Percentiles rank a stretch among this genome's conserved stretches.
Evolutionary conservation across 2,329 filamentous ascomycete genomes (phyloP).

Genomic region (Clonostachys byssicola): DNA sequence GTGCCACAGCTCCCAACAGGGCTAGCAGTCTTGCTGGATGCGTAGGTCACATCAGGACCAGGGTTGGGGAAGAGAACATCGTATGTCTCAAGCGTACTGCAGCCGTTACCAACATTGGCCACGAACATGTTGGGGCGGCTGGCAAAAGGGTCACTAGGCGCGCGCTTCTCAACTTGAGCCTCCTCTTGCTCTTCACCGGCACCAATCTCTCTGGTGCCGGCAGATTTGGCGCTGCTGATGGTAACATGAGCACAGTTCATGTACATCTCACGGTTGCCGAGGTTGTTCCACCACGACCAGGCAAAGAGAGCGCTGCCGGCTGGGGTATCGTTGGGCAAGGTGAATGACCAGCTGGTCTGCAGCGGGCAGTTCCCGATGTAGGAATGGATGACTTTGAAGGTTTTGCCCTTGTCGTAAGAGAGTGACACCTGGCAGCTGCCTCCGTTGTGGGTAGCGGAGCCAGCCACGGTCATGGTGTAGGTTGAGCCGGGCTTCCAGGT

Average conservation of each 20-base stretch:
- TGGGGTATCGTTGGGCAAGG: conserved; percentile 60
- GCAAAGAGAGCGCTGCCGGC: conserved; percentile 59
- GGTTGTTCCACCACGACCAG: conserved; percentile 75
- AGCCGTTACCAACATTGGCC: conserved; percentile 61
- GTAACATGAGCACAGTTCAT: conserved; percentile 77
- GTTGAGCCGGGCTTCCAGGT: conserved; percentile 58
- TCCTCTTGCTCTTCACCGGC: no score
- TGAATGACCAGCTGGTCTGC: conserved; percentile 57
- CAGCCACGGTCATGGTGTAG: conserved; percentile 61
- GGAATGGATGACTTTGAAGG: conserved; percentile 64
- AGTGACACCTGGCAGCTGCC: conserved; percentile 75
- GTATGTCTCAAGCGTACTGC: conserved; percentile 50
- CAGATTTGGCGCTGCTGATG: conserved; percentile 37
- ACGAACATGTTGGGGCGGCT: conserved; percentile 65
- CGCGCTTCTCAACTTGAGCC: no score
- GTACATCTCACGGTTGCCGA: conserved; percentile 81
- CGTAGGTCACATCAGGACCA: conserved; percentile 47
- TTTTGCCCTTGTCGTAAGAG: conserved; percentile 66
- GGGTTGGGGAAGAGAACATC: conserved; percentile 64
- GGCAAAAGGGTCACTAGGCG: conserved; percentile 32
- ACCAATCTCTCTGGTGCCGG: not conserved
- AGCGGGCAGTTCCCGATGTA: conserved; percentile 50
- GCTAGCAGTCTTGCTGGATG: conserved; percentile 24
- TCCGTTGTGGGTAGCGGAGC: conserved; percentile 60
- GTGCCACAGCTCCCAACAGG: conserved; percentile 18